Conservation (phyloP, 176 grass and related monocot species). For the Urochloa ruziziensis region DNA sequence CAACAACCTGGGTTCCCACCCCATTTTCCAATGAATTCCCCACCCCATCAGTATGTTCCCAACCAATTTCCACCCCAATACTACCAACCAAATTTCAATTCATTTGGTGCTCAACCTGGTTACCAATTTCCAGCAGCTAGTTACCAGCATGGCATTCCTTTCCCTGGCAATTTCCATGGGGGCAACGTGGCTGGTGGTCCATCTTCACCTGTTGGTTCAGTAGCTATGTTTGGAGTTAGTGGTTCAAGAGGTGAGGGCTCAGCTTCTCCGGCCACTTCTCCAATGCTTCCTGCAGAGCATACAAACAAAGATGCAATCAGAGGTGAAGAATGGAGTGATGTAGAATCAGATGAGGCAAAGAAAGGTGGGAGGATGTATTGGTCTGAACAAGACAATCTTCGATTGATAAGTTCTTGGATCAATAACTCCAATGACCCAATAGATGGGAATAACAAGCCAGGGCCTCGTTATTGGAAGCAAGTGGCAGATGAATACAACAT, state of each 20-base stretch:
- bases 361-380: too few relatives aligned
- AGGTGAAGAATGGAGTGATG: too few relatives aligned
- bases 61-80: background rate
- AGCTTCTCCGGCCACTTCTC: background rate
- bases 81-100: background rate
- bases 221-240: background rate
- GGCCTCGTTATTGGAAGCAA: background rate
- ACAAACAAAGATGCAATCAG: too few relatives aligned
- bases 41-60: background rate
- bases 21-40: background rate
- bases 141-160: background rate
- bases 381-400: background rate
- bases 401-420: background rate
- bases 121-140: background rate
- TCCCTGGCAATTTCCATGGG: background rate
- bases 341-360: too few relatives aligned
- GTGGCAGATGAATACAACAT: background rate
- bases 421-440: background rate
- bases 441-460: background rate
- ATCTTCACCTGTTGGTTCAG: background rate
- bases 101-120: background rate
- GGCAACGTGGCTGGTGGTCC: background rate
- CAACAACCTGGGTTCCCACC: background rate
- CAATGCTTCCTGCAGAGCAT: background rate
- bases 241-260: background rate